Percentiles rank a stretch among this genome's conserved stretches.
Evolutionary conservation across 495 filamentous ascomycete species (phyloP).

Genomic region (Tuber borchii): DNA sequence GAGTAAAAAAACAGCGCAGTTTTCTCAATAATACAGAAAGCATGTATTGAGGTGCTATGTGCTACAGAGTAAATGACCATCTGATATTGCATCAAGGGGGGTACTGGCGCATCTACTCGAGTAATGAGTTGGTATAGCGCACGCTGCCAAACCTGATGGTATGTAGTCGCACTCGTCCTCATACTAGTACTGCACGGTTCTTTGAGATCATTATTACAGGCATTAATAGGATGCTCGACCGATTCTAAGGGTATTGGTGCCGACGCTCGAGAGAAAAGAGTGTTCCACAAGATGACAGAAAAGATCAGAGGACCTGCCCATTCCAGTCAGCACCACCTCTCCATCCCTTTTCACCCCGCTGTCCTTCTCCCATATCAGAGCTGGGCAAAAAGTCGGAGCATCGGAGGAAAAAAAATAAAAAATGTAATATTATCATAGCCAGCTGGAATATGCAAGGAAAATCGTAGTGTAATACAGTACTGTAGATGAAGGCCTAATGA

Average conservation of each 20-base stretch:
- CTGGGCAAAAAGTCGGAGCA: neutral
- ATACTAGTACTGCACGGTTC: neutral
- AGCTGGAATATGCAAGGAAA: neutral
- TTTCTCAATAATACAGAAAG: neutral
- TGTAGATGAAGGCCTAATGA: neutral
- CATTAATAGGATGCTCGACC: neutral
- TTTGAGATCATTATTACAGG: neutral
- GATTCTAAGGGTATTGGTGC: neutral
- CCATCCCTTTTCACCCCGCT: neutral
- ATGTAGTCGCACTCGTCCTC: neutral
- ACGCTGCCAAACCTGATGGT: neutral
- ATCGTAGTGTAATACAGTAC: neutral
- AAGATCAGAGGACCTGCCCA: neutral
- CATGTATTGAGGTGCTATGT: neutral
- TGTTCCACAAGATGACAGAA: neutral
- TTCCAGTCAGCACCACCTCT: neutral
- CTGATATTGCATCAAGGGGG: neutral
- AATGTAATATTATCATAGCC: neutral
- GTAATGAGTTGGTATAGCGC: neutral
- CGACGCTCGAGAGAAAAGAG: neutral
- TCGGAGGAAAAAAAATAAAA: neutral
- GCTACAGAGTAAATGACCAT: neutral
- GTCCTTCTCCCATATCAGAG: neutral
- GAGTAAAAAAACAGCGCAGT: neutral
- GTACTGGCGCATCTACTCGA: neutral